A percentile compares a stretch with the other conserved stretches of the same genome.
Conservation (phyloP, 805 yeast genomes). For the Metschnikowia lochheadii region DNA sequence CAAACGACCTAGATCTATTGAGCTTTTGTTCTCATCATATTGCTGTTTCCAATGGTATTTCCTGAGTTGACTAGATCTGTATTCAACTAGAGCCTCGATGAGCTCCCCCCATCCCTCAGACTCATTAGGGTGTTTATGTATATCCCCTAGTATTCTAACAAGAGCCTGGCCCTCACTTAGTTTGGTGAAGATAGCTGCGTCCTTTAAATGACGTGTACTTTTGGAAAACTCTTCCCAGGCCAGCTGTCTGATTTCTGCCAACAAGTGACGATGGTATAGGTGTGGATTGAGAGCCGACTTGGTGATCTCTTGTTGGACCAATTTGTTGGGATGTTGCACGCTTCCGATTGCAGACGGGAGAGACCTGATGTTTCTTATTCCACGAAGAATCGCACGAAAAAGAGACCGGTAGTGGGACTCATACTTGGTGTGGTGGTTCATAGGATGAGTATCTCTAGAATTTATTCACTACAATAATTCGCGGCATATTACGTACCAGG, state of each 20-base stretch:
- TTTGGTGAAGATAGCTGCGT: constrained; percentile 2
- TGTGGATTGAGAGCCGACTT: constrained; percentile 12
- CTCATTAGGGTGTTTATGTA: constrained; percentile 4
- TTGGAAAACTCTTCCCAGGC: constrained; percentile 16
- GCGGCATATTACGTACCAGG: not conserved
- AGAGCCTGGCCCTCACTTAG: constrained; percentile 15
- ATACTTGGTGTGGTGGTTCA: not conserved
- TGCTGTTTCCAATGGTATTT: constrained; percentile 20
- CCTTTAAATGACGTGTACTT: constrained; percentile 2
- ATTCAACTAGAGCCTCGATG: constrained; percentile 14
- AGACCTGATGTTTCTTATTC: constrained; percentile 1
- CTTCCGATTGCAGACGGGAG: not conserved
- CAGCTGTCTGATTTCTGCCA: constrained; percentile 18
- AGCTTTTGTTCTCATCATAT: constrained; percentile 9
- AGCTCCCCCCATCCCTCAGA: constrained; percentile 10
- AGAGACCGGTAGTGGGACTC: constrained; percentile 11
- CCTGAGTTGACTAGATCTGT: constrained; percentile 10
- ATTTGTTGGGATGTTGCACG: not conserved
- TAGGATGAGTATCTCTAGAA: not conserved
- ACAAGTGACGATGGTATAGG: constrained; percentile 15
- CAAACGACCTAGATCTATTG: constrained; percentile 9
- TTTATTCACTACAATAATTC: not conserved
- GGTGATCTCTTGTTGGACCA: constrained; percentile 7
- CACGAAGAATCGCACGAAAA: constrained; percentile 14
- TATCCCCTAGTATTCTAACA: constrained; percentile 6